Percentiles rank a stretch among this genome's conserved stretches.
Conservation (phyloP, 1,284 basidiomycete genomes). For the Termitomyces sp. region DNA sequence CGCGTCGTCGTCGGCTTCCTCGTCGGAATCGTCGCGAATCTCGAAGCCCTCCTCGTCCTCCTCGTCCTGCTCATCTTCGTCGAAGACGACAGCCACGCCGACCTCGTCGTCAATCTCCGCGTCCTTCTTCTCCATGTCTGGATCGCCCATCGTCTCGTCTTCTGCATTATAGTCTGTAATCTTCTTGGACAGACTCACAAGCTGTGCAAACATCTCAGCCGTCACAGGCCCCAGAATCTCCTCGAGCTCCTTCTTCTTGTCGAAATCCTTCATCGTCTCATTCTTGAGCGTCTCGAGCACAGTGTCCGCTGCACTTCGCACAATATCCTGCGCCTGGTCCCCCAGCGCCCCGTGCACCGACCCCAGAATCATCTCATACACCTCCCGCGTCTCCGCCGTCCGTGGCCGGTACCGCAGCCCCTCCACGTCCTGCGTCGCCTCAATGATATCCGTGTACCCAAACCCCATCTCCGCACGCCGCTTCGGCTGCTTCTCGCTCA, state of each 20-base stretch:
- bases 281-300: conserved; percentile 90
- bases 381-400: conserved; percentile 90
- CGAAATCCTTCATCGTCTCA: conserved; percentile 90
- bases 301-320: conserved; percentile 90
- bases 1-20: conserved; percentile 73
- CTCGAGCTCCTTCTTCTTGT: conserved; percentile 95
- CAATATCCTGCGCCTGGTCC: conserved; percentile 94
- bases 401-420: conserved; percentile 90
- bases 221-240: conserved; percentile 67
- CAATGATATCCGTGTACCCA: conserved; percentile 84
- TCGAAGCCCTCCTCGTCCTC: conserved; percentile 86
- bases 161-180: conserved; percentile 94
- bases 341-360: conserved; percentile 82
- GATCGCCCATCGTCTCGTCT: conserved; percentile 71
- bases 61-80: conserved; percentile 90
- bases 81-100: conserved; percentile 94
- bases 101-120: conserved; percentile 89
- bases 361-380: conserved; percentile 91
- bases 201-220: conserved; percentile 80
- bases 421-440: conserved; percentile 90
- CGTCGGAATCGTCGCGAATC: conserved; percentile 73
- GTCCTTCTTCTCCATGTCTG: conserved; percentile 72
- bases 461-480: conserved; percentile 57
- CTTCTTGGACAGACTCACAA: conserved; percentile 89
- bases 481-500: conserved; percentile 53